phyloP scores from a whole-genome alignment of 257 asterid species.

The Hygrophila difformis region DNA sequence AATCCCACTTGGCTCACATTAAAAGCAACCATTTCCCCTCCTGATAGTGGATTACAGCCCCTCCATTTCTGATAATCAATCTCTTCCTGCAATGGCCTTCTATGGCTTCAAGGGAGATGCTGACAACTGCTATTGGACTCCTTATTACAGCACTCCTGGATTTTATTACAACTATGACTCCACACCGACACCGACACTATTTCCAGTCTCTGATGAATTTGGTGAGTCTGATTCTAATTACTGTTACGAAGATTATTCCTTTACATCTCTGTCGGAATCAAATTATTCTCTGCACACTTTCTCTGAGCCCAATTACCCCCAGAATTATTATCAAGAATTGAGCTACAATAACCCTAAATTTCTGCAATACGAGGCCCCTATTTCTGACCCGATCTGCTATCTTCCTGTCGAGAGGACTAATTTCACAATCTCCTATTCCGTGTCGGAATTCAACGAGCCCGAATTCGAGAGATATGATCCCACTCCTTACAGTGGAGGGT shows the following conservation, averaged over 20 bases:
- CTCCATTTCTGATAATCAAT: no score
- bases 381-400: slow-evolving; percentile 9
- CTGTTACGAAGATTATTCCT: slow-evolving; percentile 12
- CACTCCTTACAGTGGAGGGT: slow-evolving; percentile 80
- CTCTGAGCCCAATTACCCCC: slow-evolving; percentile 16
- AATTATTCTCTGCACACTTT: slow-evolving; percentile 20
- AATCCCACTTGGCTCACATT: no score
- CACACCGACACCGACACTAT: slow-evolving; percentile 18
- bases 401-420: slow-evolving; percentile 27
- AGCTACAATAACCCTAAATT: slow-evolving; percentile 26
- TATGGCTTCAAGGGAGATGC: slow-evolving; percentile 32
- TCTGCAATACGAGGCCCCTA: slow-evolving; percentile 31
- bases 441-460: slow-evolving; percentile 23
- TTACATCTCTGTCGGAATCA: slow-evolving; percentile 5
- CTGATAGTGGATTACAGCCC: no score
- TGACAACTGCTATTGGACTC: slow-evolving; percentile 31
- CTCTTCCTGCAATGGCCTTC: slow-evolving; percentile 38
- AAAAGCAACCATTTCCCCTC: background rate
- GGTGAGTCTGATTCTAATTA: slow-evolving; percentile 14
- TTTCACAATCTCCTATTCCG: slow-evolving; percentile 25
- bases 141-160: slow-evolving; percentile 14
- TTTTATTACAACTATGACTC: slow-evolving; percentile 20
- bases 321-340: slow-evolving; percentile 15
- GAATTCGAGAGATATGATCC: slow-evolving; percentile 56
- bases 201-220: slow-evolving; percentile 12